Percentiles rank a stretch among this genome's conserved stretches.
phyloP scores from a whole-genome alignment of 352 stramenopile species.

The Globisporangium spiculum region DNA sequence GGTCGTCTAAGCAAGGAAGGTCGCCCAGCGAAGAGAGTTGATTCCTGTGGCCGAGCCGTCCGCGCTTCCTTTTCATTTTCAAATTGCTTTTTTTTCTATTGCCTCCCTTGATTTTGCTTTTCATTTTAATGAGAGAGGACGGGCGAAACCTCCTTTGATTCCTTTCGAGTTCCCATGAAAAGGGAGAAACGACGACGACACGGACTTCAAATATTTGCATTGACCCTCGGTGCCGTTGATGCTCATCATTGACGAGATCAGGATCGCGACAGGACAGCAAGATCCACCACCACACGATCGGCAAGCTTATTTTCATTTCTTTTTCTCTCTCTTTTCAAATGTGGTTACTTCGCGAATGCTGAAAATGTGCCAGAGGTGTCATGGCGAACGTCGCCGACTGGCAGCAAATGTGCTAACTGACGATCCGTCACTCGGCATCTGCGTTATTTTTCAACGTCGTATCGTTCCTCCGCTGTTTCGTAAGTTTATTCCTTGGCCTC shows the following conservation, averaged over 20 bases:
- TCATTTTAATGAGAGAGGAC: not conserved
- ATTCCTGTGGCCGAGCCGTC: too few species aligned
- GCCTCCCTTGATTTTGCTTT: not conserved
- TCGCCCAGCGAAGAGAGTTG: not conserved
- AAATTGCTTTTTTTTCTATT: not conserved
- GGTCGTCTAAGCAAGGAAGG: conserved; percentile 37
- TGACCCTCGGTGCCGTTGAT: not conserved
- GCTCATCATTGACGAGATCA: not conserved
- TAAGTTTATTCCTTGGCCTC: conserved; percentile 59
- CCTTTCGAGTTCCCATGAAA: not conserved
- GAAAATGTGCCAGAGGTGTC: not conserved
- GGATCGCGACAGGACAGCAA: too few species aligned
- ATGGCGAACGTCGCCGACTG: not conserved
- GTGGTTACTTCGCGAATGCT: not conserved
- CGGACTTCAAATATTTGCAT: not conserved
- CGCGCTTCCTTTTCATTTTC: not conserved
- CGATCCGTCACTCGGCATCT: not conserved
- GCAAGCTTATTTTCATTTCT: not conserved
- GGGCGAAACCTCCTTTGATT: not conserved
- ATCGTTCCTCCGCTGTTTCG: not conserved
- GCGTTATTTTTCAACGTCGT: not conserved
- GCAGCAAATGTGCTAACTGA: not conserved
- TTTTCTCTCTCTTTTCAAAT: not conserved
- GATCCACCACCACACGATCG: not conserved
- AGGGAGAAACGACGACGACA: not conserved